Percentiles rank a stretch among this genome's conserved stretches.
These are phyloP conservation scores for Chlamydomonas eustigma DNA, from an alignment of 139 green algal species.

Conservation along the genomic window DNA sequence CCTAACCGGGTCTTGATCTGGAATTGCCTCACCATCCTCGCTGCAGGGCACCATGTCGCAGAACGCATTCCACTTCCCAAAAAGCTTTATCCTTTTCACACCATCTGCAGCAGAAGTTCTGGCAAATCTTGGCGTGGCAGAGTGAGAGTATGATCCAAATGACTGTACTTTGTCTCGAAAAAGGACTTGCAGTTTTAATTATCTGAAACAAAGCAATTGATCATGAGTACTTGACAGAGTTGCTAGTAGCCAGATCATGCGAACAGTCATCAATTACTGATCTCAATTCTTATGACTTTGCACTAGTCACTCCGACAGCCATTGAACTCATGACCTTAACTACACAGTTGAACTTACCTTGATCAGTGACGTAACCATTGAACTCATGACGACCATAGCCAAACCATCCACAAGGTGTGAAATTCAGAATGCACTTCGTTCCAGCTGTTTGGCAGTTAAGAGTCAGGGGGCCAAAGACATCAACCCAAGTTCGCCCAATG, in stretches of 20 bases:
- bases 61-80: constrained; percentile 81
- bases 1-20: constrained; percentile 38
- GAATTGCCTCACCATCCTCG: constrained; percentile 52
- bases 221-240: too few species aligned
- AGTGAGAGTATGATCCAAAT: too few species aligned
- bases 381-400: constrained; percentile 73
- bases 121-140: too few species aligned
- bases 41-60: constrained; percentile 70
- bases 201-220: too few species aligned
- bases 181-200: too few species aligned
- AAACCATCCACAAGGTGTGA: constrained; percentile 94
- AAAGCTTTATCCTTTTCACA: constrained; percentile 59
- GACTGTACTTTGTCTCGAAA: too few species aligned
- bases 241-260: too few species aligned
- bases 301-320: too few species aligned
- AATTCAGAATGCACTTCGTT: constrained; percentile 69
- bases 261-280: too few species aligned
- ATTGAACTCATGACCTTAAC: too few species aligned
- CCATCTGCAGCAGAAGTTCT: too few species aligned
- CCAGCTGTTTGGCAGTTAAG: constrained; percentile 77
- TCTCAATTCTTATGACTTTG: too few species aligned
- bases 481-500: constrained; percentile 89
- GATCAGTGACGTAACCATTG: constrained; percentile 38
- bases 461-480: constrained; percentile 79
- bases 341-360: constrained; percentile 19